Evolutionary conservation across 805 yeast genomes (phyloP), one percentile per base, ranked within the genome.

Genomic region (Candida sphagnicola): DNA sequence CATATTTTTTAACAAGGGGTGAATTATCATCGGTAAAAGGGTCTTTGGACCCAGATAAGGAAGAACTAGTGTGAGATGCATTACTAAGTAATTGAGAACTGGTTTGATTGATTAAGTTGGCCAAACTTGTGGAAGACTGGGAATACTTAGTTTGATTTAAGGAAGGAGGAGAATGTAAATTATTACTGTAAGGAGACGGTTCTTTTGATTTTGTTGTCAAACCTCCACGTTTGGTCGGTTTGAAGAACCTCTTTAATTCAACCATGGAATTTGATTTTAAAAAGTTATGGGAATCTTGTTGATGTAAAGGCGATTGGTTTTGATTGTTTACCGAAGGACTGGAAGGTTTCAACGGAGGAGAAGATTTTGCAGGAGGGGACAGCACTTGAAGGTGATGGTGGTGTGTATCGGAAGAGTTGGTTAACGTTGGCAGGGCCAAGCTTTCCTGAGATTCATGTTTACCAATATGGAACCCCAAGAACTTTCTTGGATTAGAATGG

Each of bases 1-100:
- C 77, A 59, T 88, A 89, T 48, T 89, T 69, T 53, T 83, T 87
- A 29, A 84, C 77, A 48, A 82, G 81, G 1, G 90, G 89, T 50
- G 56, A 56, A 28, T 61, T 57, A 41, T 58, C 65, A 46, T 66
- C 65, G 10, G 67, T 61, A 37, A 41, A 59, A 5, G 65, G 64
- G 38, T 59, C 72, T 37, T 65, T 55, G 54, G 61, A 37, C 15
- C 15, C 15, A 74, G 72, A 13, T 62, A n/a, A n/a, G n/a, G 65
- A 18, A 62, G 60, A 56, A 18, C 61, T 61, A 34, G 61, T 62
- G 37, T 61, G 63, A 11, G 66, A 53, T 8, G 66, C 67, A 44
- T 60, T 59, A 35, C 60, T 62, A 25, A 64, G 56, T 31, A 64
- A 50, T 41, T 64, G 70, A 10, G 53, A 57, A 47, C 59, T 65